A percentile compares a stretch with the other conserved stretches of the same genome.
Conservation (phyloP, 2,329 filamentous ascomycete genomes). For the Pseudohalonectria lignicola region DNA sequence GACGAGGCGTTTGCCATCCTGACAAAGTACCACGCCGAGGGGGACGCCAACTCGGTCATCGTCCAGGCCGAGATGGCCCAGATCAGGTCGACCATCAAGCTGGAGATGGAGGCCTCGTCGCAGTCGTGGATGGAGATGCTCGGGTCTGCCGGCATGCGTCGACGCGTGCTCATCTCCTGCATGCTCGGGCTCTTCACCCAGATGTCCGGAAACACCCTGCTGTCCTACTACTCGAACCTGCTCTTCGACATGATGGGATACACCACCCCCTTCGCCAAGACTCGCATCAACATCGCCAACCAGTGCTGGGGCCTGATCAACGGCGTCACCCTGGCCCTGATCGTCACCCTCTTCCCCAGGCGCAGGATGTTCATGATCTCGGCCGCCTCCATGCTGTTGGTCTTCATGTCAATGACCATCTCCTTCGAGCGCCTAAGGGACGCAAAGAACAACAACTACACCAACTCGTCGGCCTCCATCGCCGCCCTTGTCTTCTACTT, state of each 20-base stretch:
- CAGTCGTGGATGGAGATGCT: conserved; percentile 4
- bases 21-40: conserved; percentile 7
- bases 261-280: conserved; percentile 25
- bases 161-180: conserved; percentile 34
- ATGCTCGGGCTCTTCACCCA: conserved; percentile 43
- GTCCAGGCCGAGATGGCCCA: conserved; percentile 6
- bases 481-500: conserved; percentile 15
- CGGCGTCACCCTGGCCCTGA: conserved; percentile 23
- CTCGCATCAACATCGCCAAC: conserved; percentile 34
- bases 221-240: conserved; percentile 37
- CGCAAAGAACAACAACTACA: conserved; percentile 6
- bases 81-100: conserved; percentile 3
- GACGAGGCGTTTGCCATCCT: conserved; percentile 6
- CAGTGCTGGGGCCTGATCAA: conserved; percentile 31
- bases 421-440: conserved; percentile 9
- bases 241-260: conserved; percentile 34
- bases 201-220: conserved; percentile 39
- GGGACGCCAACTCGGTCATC: conserved; percentile 3
- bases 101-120: conserved; percentile 5
- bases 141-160: conserved; percentile 19
- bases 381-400: conserved; percentile 11
- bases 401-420: conserved; percentile 13
- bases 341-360: conserved; percentile 21
- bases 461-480: conserved; percentile 14
- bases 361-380: conserved; percentile 14